Evolutionary conservation across 2,329 filamentous ascomycete genomes (phyloP).

Genomic region (Laburnicola sp.): DNA sequence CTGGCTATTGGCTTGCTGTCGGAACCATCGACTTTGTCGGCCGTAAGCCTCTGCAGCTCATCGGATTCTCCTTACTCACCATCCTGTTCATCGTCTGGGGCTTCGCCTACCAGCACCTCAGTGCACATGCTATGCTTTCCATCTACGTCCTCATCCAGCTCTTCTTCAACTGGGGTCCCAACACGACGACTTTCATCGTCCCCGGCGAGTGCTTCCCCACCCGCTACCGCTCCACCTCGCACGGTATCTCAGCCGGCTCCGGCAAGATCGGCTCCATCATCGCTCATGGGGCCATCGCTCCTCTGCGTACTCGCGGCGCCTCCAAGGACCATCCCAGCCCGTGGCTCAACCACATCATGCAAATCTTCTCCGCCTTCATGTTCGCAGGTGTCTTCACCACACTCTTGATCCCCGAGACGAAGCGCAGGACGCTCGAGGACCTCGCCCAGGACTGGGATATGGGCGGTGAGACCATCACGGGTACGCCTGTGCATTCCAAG

Average conservation of each 20-base stretch:
- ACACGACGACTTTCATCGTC: conserved; percentile 56
- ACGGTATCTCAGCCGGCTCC: conserved; percentile 54
- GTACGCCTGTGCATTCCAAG: conserved; percentile 22
- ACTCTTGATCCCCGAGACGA: conserved; percentile 74
- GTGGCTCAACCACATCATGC: conserved; percentile 73
- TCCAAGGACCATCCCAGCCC: conserved; percentile 57
- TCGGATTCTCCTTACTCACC: conserved; percentile 54
- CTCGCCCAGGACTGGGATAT: conserved; percentile 53
- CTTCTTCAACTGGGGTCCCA: conserved; percentile 60
- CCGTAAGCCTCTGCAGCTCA: conserved; percentile 75
- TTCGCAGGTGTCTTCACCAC: conserved; percentile 68
- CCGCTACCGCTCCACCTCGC: conserved; percentile 52
- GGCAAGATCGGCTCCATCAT: conserved; percentile 56
- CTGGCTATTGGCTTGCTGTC: conserved; percentile 81
- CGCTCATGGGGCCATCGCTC: conserved; percentile 54
- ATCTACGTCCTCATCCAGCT: conserved; percentile 54
- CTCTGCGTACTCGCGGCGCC: conserved; percentile 59
- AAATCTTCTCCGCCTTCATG: conserved; percentile 82
- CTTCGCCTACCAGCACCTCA: conserved; percentile 52
- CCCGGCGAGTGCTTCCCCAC: conserved; percentile 57
- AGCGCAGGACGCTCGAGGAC: conserved; percentile 68
- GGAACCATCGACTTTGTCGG: conserved; percentile 73
- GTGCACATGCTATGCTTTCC: conserved; percentile 48
- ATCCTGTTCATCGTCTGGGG: conserved; percentile 55
- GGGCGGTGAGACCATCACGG: conserved; percentile 37